Percentiles rank a stretch among this genome's conserved stretches.
Evolutionary conservation across 129 eudicot species (phyloP).

Genomic region (Flaveria bidentis): DNA sequence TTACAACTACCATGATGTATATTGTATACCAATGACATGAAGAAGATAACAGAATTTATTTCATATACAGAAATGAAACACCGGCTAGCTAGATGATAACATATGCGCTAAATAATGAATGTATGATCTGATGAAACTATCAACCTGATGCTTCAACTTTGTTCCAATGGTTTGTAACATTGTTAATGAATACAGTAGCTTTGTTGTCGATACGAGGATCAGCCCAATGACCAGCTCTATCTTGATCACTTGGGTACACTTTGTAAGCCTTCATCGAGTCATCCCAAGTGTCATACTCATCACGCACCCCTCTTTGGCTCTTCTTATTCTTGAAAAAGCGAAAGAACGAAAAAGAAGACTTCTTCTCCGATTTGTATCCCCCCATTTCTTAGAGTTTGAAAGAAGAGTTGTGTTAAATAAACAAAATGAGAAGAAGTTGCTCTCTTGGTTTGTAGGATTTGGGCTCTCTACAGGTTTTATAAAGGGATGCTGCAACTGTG

Average conservation of each 20-base stretch:
- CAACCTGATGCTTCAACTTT: conserved; percentile 22
- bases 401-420: background rate
- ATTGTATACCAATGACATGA: background rate
- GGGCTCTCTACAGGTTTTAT: conserved; percentile 15
- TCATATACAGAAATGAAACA: background rate
- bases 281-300: conserved; percentile 17
- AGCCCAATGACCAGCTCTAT: conserved; percentile 33
- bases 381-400: background rate
- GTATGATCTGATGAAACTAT: conserved; percentile 8
- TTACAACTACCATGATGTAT: too few species aligned
- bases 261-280: conserved; percentile 30
- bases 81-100: conserved; percentile 11
- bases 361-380: conserved; percentile 24
- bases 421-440: background rate
- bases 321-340: conserved; percentile 22
- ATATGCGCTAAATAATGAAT: conserved; percentile 15
- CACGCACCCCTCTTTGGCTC: conserved; percentile 6
- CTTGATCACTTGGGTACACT: conserved; percentile 38
- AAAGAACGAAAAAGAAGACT: conserved; percentile 18
- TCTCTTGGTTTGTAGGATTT: conserved; percentile 14
- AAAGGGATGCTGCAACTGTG: conserved; percentile 6
- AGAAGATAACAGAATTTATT: conserved; percentile 21
- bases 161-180: conserved; percentile 34
- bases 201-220: conserved; percentile 36
- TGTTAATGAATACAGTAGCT: conserved; percentile 32